Evolutionary conservation across 2,329 filamentous ascomycete species (phyloP).

Genomic region (Aspergillus quadricinctus): DNA sequence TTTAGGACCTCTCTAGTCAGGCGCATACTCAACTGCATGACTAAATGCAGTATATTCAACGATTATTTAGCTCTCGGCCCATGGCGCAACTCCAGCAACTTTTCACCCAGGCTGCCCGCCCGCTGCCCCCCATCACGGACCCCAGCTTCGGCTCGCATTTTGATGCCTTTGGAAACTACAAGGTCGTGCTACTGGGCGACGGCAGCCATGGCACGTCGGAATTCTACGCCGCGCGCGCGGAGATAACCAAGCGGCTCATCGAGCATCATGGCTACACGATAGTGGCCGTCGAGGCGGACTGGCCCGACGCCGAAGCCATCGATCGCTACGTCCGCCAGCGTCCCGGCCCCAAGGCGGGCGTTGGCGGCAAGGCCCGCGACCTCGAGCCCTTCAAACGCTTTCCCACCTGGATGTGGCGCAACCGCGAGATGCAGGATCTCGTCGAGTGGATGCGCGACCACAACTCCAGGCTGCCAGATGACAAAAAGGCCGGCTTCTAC

Average conservation of each 20-base stretch:
- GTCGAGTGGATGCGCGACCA: conserved; percentile 49
- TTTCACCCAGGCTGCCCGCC: conserved; percentile 32
- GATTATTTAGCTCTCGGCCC: not conserved
- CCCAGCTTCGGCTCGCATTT: conserved; percentile 39
- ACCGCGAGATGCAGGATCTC: conserved; percentile 48
- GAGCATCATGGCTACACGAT: conserved; percentile 48
- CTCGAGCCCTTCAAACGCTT: conserved; percentile 47
- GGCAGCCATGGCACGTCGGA: conserved; percentile 53
- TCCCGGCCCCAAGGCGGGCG: conserved; percentile 32
- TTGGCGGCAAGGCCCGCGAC: conserved; percentile 22
- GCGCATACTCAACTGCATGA: not conserved
- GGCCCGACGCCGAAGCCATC: conserved; percentile 50
- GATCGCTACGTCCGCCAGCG: conserved; percentile 49
- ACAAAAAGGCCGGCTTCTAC: conserved; percentile 42
- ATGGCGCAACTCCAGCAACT: conserved; percentile 31
- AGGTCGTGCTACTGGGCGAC: conserved; percentile 44
- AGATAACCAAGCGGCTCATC: conserved; percentile 50
- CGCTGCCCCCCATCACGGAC: conserved; percentile 33
- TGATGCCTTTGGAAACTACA: conserved; percentile 37
- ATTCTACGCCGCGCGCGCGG: conserved; percentile 50
- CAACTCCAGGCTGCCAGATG: conserved; percentile 32
- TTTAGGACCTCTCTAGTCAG: not conserved
- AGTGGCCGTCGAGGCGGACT: conserved; percentile 51
- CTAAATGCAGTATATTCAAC: not conserved
- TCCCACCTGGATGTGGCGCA: conserved; percentile 56